Evolutionary conservation across 1,139 yeast species (phyloP).

Genomic region (Ogataea hybrid): DNA sequence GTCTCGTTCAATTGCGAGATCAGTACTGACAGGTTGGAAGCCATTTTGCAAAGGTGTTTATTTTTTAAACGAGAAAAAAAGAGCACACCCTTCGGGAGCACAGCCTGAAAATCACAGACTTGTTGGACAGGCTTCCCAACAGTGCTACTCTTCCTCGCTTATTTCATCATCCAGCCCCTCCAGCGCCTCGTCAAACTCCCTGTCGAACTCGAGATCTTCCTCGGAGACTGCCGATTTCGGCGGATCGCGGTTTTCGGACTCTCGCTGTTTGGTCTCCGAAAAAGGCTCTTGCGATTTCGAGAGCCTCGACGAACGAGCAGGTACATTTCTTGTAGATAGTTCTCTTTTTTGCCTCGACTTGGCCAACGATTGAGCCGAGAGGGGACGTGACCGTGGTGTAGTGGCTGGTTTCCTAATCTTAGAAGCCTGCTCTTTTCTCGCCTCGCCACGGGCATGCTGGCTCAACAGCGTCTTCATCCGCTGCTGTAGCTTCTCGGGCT

Average conservation of each 20-base stretch:
- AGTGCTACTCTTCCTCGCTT: slow-evolving; percentile 27
- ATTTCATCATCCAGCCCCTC: slow-evolving; percentile 25
- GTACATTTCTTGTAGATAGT: too few relatives aligned
- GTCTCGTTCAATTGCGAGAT: slow-evolving; percentile 20
- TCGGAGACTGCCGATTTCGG: slow-evolving; percentile 9
- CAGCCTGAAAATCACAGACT: slow-evolving; percentile 4
- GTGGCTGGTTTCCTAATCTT: neutral
- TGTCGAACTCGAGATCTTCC: slow-evolving; percentile 25
- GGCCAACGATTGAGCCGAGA: neutral
- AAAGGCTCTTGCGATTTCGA: neutral
- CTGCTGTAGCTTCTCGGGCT: slow-evolving; percentile 21
- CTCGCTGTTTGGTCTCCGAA: neutral
- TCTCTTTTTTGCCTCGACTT: too few relatives aligned
- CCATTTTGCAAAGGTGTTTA: slow-evolving; percentile 7
- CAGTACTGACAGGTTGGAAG: slow-evolving; percentile 17
- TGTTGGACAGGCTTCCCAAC: neutral
- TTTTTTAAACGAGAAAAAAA: slow-evolving; percentile 7
- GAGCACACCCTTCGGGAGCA: slow-evolving; percentile 2
- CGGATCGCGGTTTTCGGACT: neutral
- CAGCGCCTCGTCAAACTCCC: slow-evolving; percentile 26
- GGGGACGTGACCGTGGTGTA: neutral
- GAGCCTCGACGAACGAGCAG: too few relatives aligned
- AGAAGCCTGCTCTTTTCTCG: neutral
- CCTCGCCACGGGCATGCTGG: neutral
- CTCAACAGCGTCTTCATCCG: slow-evolving; percentile 18